Base-by-base conservation (phyloP, 164 flowering plant genomes). In the Vitis rupestris region DNA sequence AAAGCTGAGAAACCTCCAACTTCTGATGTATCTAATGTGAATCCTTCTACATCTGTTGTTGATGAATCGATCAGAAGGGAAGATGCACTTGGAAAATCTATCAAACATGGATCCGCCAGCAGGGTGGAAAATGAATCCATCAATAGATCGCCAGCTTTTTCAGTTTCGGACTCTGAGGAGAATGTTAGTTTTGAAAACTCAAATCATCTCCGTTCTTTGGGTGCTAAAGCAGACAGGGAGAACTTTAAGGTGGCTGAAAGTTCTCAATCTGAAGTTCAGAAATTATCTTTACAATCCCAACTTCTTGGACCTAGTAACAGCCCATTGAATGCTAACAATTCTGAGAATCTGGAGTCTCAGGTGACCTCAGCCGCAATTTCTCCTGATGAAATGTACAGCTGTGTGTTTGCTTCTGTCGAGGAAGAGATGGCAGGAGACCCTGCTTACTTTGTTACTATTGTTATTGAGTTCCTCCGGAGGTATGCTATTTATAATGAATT, bases 381-480 rank as follows among this genome's bases (percentile, higher is more conserved):
- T 69, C 93, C 98, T 53, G 90, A 87, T 76, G 99, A 96, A 77
- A 80, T 96, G 83, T 91, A 88, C 80, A 80, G 69, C 75, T 86
- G 70, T 78, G 91, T 96, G 53, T 92, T 96, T 79, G 75, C 93
- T 80, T 82, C 85, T 52, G 86, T 87, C 48, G 97, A 96, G 81
- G 99, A 91, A 76, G 95, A 90, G 85, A 86, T 93, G 91, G 72
- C 83, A 0, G 96, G 88, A 61, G 95, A 96, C 68, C 85, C 92
- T 68, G 76, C 90, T 68, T 93, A 96, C 78, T 83, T 96, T 80
- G 78, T 87, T 70, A 81, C 94, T 49, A 76, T 93, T 63, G 83
- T 93, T 68, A 73, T 89, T 56, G 97, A 93, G 82, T 93, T 91
- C 81, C 84, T 95, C 48, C 88, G 90, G 64, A 90, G 99, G 99